Conservation (phyloP, 768 basidiomycete genomes). For the Rubroboletus pulcherrimus region DNA sequence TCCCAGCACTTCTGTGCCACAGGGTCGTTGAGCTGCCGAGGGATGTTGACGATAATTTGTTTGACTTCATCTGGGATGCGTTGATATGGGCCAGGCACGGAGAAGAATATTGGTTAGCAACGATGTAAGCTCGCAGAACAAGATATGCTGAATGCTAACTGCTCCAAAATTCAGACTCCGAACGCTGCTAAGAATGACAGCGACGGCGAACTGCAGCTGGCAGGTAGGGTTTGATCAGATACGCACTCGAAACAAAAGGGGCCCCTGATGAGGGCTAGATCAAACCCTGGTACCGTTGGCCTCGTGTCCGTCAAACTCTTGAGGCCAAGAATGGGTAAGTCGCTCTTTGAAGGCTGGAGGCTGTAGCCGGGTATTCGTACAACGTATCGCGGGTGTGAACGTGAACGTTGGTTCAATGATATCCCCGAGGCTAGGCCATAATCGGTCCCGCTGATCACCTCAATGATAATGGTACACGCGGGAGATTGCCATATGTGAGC, state of each 20-base stretch:
- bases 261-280: slow-evolving; percentile 8
- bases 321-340: neutral
- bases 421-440: neutral
- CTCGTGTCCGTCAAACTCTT: slow-evolving; percentile 13
- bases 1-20: no score
- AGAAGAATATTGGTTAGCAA: no score
- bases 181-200: no score
- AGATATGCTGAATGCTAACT: no score
- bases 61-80: no score
- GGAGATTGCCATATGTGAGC: slow-evolving; percentile 1
- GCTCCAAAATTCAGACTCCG: no score
- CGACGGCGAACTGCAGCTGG: no score
- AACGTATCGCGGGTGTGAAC: slow-evolving; percentile 11
- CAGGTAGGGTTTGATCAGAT: neutral
- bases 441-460: slow-evolving; percentile 8
- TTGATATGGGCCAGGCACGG: no score
- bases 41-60: no score
- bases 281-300: neutral
- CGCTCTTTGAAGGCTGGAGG: neutral
- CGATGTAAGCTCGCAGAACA: no score
- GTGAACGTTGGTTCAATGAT: neutral
- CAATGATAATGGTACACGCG: neutral
- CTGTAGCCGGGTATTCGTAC: neutral
- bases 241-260: slow-evolving; percentile 17
- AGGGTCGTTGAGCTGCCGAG: no score